phyloP scores from a whole-genome alignment of 805 yeast genomes.

The Ascoidea tarda region DNA sequence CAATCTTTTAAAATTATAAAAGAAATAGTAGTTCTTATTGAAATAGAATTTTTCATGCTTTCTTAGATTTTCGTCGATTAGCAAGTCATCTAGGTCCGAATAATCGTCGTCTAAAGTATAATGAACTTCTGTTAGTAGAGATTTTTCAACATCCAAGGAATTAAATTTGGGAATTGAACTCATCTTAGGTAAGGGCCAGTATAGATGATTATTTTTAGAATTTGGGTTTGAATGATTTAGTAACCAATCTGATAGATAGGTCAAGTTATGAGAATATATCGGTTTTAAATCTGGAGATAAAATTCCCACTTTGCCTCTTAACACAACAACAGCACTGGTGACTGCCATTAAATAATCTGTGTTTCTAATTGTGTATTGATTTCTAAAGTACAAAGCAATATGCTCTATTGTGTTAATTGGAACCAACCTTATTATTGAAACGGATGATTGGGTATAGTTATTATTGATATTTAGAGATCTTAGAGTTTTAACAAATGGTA shows the following conservation, averaged over 20 bases:
- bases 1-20: constrained; percentile 48
- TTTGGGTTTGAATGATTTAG: constrained; percentile 17
- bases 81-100: constrained; percentile 30
- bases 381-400: constrained; percentile 37
- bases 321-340: constrained; percentile 70
- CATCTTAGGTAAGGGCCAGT: constrained; percentile 74
- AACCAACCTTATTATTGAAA: constrained; percentile 55
- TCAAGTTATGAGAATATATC: constrained; percentile 51
- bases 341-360: constrained; percentile 44
- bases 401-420: constrained; percentile 81
- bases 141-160: constrained; percentile 66
- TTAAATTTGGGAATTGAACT: constrained; percentile 47
- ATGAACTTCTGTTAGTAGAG: constrained; percentile 60
- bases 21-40: constrained; percentile 15
- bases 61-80: constrained; percentile 15
- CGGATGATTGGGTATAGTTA: constrained; percentile 13
- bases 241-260: constrained; percentile 50
- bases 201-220: constrained; percentile 12
- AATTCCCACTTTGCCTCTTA: constrained; percentile 70
- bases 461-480: constrained; percentile 11
- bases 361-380: constrained; percentile 18
- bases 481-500: constrained; percentile 19
- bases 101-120: constrained; percentile 32
- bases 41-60: constrained; percentile 11
- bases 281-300: constrained; percentile 72